phyloP scores from a whole-genome alignment of 306 rosid genomes.

The Notholithocarpus densiflorus region DNA sequence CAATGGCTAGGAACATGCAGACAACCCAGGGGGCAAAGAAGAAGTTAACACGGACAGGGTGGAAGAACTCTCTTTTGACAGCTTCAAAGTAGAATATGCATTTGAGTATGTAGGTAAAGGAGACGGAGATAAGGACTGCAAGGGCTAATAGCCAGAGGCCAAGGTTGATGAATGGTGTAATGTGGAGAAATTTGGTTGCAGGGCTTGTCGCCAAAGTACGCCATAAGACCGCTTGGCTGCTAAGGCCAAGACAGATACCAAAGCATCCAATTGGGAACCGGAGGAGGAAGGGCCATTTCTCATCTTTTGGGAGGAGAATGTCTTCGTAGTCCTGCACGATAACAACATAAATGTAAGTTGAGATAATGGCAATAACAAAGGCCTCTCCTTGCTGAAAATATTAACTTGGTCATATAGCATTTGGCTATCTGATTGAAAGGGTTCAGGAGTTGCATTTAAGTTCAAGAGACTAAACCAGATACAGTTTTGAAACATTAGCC shows the following conservation, averaged over 20 bases:
- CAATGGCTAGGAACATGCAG: slow-evolving; percentile 74
- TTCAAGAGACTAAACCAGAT: background rate
- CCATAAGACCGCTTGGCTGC: slow-evolving; percentile 85
- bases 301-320: slow-evolving; percentile 86
- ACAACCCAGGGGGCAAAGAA: slow-evolving; percentile 92
- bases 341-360: background rate
- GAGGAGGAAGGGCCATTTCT: slow-evolving; percentile 84
- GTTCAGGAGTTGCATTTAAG: background rate
- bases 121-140: slow-evolving; percentile 40
- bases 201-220: slow-evolving; percentile 72
- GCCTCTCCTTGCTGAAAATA: background rate
- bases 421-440: too few relatives aligned
- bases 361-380: background rate
- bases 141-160: slow-evolving; percentile 59
- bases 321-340: slow-evolving; percentile 63
- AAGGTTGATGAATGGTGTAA: slow-evolving; percentile 50
- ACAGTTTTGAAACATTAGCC: too few relatives aligned
- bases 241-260: slow-evolving; percentile 84
- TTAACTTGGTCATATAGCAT: too few relatives aligned
- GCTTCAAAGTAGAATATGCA: slow-evolving; percentile 87
- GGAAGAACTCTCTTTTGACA: slow-evolving; percentile 76
- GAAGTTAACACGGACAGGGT: slow-evolving; percentile 75
- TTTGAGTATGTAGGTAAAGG: slow-evolving; percentile 64
- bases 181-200: slow-evolving; percentile 59
- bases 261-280: slow-evolving; percentile 78